phyloP scores from a whole-genome alignment of 768 basidiomycete species.

The Daedaleopsis nitida region DNA sequence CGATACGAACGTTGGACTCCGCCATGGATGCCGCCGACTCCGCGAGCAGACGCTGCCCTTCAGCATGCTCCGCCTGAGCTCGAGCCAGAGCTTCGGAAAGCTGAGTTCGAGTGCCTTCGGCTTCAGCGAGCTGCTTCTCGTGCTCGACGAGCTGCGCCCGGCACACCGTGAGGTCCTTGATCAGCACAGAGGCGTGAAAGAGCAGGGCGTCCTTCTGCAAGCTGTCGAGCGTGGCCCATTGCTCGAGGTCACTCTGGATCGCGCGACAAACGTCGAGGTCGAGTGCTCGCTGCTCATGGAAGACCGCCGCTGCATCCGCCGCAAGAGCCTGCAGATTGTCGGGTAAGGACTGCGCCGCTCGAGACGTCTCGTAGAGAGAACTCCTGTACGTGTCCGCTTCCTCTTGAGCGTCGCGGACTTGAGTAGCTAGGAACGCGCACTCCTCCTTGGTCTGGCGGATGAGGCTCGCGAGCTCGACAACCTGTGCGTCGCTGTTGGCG shows the following conservation, averaged over 20 bases:
- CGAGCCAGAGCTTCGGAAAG: slow-evolving; percentile 44
- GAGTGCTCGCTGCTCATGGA: background rate
- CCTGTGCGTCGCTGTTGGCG: slow-evolving; percentile 67
- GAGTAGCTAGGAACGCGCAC: slow-evolving; percentile 42
- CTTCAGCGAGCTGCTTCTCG: slow-evolving; percentile 40
- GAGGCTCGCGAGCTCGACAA: slow-evolving; percentile 62
- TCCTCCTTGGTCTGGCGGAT: slow-evolving; percentile 59
- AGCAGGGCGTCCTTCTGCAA: slow-evolving; percentile 25
- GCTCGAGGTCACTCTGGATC: slow-evolving; percentile 6
- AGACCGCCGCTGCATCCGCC: background rate
- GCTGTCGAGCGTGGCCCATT: slow-evolving; percentile 21
- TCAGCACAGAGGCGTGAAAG: slow-evolving; percentile 19
- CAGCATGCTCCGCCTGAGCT: slow-evolving; percentile 23
- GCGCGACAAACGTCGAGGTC: slow-evolving; percentile 1
- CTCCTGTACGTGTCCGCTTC: slow-evolving; percentile 18
- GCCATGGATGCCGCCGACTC: slow-evolving; percentile 23
- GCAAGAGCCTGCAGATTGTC: background rate
- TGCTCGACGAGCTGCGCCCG: slow-evolving; percentile 23
- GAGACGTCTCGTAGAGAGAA: slow-evolving; percentile 1
- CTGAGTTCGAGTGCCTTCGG: slow-evolving; percentile 43
- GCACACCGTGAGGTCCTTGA: slow-evolving; percentile 21
- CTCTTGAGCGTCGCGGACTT: slow-evolving; percentile 25
- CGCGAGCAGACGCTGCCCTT: slow-evolving; percentile 24
- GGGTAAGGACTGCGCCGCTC: background rate
- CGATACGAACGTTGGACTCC: slow-evolving; percentile 23